Conservation (phyloP, 371 early-diverging fungal species). For the Rhizopus sp. region DNA sequence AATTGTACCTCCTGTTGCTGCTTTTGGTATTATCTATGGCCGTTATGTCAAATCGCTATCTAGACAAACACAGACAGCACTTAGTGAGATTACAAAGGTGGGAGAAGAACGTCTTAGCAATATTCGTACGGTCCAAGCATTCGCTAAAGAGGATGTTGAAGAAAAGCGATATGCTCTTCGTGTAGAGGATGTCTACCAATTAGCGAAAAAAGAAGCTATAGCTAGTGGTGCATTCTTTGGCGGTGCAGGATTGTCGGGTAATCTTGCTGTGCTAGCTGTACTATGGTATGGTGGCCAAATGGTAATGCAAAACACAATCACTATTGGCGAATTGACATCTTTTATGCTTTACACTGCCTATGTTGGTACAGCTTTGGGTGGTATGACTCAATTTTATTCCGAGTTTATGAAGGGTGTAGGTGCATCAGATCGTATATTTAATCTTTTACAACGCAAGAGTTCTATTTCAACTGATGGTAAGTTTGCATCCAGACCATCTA, state of each 20-base stretch:
- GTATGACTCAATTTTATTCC: conserved; percentile 78
- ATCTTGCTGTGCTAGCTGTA: conserved; percentile 74
- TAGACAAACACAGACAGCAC: conserved; percentile 68
- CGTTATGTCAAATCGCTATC: conserved; percentile 68
- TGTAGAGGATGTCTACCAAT: conserved; percentile 58
- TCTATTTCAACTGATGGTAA: conserved; percentile 41
- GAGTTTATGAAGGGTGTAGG: conserved; percentile 87
- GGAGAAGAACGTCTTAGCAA: conserved; percentile 74
- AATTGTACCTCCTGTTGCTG: conserved; percentile 76
- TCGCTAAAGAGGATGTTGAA: conserved; percentile 68
- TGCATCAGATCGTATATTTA: conserved; percentile 74
- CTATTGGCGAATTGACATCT: conserved; percentile 79
- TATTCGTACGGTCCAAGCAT: conserved; percentile 80
- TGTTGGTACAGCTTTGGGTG: conserved; percentile 73
- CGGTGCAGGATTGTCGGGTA: conserved; percentile 76
- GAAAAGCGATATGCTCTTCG: conserved; percentile 52
- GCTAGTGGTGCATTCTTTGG: conserved; percentile 80
- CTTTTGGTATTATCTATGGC: conserved; percentile 76
- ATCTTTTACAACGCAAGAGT: conserved; percentile 62
- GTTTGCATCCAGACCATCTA: neutral
- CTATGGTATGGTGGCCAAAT: conserved; percentile 77
- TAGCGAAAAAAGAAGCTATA: conserved; percentile 70
- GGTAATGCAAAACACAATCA: conserved; percentile 68
- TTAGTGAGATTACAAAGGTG: conserved; percentile 73
- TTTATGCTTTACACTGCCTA: conserved; percentile 86